Conservation (phyloP, 2,329 filamentous ascomycete genomes). For the Diaporthe sp. region DNA sequence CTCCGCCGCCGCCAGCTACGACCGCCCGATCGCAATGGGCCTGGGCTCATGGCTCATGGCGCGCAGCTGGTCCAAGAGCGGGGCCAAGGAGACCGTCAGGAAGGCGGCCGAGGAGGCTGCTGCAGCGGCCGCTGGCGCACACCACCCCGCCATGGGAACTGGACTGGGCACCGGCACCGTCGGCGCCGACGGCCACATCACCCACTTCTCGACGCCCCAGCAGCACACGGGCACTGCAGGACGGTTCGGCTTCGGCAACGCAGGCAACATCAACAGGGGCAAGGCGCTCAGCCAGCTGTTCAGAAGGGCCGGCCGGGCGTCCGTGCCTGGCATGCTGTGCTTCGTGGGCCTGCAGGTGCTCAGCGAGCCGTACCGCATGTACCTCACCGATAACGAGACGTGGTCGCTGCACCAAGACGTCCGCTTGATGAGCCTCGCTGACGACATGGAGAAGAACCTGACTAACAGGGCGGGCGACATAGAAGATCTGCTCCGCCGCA, state of each 20-base stretch:
- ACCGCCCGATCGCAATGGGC: constrained; percentile 37
- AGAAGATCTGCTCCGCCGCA: constrained; percentile 32
- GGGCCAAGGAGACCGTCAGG: neutral
- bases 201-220: constrained; percentile 37
- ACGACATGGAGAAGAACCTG: constrained; percentile 40
- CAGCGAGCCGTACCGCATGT: constrained; percentile 32
- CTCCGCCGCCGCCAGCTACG: constrained; percentile 37
- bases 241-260: neutral
- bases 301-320: constrained; percentile 27
- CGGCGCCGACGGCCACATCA: constrained; percentile 40
- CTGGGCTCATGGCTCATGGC: constrained; percentile 35
- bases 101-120: constrained; percentile 22
- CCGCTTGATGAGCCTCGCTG: constrained; percentile 54
- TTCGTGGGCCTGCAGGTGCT: constrained; percentile 37
- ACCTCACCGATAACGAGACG: constrained; percentile 35
- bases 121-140: neutral
- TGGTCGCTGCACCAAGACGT: constrained; percentile 35
- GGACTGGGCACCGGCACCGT: constrained; percentile 24
- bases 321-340: constrained; percentile 34
- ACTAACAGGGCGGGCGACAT: constrained; percentile 18
- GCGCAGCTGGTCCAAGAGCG: constrained; percentile 40
- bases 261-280: neutral
- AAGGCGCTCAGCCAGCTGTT: constrained; percentile 21
- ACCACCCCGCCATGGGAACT: neutral
- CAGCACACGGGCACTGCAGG: neutral